Conservation (phyloP, 192 early-diverging fungal species). For the Coemansia sp. region DNA sequence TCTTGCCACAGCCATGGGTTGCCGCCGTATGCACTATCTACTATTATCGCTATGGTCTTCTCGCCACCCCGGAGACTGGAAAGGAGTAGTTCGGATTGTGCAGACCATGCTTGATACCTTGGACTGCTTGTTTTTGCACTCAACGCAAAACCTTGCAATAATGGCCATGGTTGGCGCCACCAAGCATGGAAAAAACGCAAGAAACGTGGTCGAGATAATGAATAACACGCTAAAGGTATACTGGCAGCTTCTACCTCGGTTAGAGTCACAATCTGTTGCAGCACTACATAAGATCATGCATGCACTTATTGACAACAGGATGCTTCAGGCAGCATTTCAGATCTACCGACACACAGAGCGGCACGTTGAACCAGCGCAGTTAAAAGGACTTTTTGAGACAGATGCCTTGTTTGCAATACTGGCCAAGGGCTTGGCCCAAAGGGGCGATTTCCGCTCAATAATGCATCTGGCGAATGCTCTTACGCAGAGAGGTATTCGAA, state of each 20-base stretch:
- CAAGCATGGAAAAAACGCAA: background rate
- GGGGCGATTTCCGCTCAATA: slow-evolving; percentile 22
- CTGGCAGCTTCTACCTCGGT: slow-evolving; percentile 18
- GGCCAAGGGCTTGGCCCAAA: slow-evolving; percentile 19
- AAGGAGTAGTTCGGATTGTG: slow-evolving; percentile 10
- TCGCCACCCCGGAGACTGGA: slow-evolving; percentile 10
- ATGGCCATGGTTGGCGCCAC: slow-evolving; percentile 7
- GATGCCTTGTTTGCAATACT: slow-evolving; percentile 21
- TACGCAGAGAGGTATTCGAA: background rate
- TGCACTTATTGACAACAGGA: slow-evolving; percentile 5
- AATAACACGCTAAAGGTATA: slow-evolving; percentile 19
- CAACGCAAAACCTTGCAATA: slow-evolving; percentile 31
- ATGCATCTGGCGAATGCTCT: slow-evolving; percentile 13
- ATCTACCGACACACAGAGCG: slow-evolving; percentile 26
- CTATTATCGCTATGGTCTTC: slow-evolving; percentile 20
- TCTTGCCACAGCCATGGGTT: slow-evolving; percentile 6
- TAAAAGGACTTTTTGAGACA: background rate
- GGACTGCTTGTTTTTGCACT: slow-evolving; percentile 18
- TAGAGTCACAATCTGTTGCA: slow-evolving; percentile 25
- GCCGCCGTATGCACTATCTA: slow-evolving; percentile 18
- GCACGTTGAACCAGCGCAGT: background rate
- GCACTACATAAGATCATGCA: slow-evolving; percentile 28
- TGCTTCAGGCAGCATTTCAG: slow-evolving; percentile 10
- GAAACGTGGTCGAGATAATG: background rate
- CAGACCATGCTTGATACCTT: slow-evolving; percentile 2